Evolutionary conservation across 345 rosid genomes (phyloP), one percentile per base, ranked within the genome.

Genomic region (Gossypium anomalum): DNA sequence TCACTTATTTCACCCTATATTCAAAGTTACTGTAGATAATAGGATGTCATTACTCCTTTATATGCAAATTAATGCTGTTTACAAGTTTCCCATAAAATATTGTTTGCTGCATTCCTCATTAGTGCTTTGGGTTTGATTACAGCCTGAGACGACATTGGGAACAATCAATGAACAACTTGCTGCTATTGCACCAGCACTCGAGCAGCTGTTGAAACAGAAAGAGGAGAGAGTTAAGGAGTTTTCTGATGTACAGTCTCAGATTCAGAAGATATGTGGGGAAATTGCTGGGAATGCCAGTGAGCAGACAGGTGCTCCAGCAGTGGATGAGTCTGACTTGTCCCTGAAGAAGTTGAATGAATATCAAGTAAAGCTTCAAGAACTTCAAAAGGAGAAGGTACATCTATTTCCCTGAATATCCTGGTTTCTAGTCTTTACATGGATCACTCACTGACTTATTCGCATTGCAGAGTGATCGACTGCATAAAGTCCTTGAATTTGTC

Each of bases 141-240:
- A 94, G 98, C 96, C 97, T 9, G 98, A 91, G 60, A 85, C 82
- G 80, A 72, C 87, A 62, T 84, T 88, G 1, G 97, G 94, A 81
- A 95, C 99, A 57, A 95, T 93, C 86, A 95, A 93, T 87, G 93
- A 93, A 76, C 99, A 95, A 75, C 97, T 93, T 68, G 93, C 89
- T 17, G 93, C 94, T 48, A 95, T 95, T 81, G 96, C 96, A 71
- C 99, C 99, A 2, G 90, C 79, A 6, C 97, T 95, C 62, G 94
- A 93, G 74, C 93, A 90, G 80, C 89, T 95, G 74, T 91, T 92
- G 91, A 88, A 89, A 79, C 98, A 89, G 86, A 93, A 95, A 83
- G 96, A 91, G 67, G 94, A 91, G 86, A 93, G 99, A 73, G 86
- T 91, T 10, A 78, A 78, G 76, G 89, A 90, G 78, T 90, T 95